phyloP scores from a whole-genome alignment of 192 early-diverging fungal species.

The Umbelopsis isabellina region DNA sequence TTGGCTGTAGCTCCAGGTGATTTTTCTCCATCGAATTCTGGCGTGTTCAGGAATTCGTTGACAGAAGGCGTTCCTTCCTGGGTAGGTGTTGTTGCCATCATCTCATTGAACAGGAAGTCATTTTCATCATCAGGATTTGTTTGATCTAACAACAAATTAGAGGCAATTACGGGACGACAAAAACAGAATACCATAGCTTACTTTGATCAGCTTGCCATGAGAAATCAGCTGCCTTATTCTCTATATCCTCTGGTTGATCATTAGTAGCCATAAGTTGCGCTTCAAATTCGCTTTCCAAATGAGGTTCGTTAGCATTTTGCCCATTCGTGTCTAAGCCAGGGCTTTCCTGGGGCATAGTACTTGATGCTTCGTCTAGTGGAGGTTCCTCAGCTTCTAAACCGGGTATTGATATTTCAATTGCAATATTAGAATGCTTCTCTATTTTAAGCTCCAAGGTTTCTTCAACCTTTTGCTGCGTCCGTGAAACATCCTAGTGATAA shows the following conservation, averaged over 20 bases:
- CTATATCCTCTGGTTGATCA: not conserved
- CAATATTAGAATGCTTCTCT: slow-evolving; percentile 10
- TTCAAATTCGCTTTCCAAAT: slow-evolving; percentile 6
- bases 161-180: slow-evolving; percentile 15
- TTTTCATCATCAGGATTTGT: not conserved
- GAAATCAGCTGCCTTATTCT: slow-evolving; percentile 1
- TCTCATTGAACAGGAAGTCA: slow-evolving; percentile 38
- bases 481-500: slow-evolving; percentile 17
- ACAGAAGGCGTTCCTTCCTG: slow-evolving; percentile 27
- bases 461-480: slow-evolving; percentile 2
- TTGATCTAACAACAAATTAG: slow-evolving; percentile 9
- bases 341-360: not conserved
- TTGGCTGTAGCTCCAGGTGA: not conserved
- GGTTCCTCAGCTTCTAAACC: slow-evolving; percentile 23
- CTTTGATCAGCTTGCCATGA: not conserved
- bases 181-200: not conserved
- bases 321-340: not conserved
- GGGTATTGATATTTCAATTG: slow-evolving; percentile 13
- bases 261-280: not conserved
- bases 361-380: not conserved
- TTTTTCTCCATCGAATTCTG: slow-evolving; percentile 8
- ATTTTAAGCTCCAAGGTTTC: slow-evolving; percentile 21
- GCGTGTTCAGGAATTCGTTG: slow-evolving; percentile 29
- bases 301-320: not conserved
- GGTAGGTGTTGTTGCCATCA: slow-evolving; percentile 31